Percentiles rank a stretch among this genome's conserved stretches.
Evolutionary conservation across 176 grass and related monocot species (phyloP).

Genomic region (Tillandsia fasciculata): DNA sequence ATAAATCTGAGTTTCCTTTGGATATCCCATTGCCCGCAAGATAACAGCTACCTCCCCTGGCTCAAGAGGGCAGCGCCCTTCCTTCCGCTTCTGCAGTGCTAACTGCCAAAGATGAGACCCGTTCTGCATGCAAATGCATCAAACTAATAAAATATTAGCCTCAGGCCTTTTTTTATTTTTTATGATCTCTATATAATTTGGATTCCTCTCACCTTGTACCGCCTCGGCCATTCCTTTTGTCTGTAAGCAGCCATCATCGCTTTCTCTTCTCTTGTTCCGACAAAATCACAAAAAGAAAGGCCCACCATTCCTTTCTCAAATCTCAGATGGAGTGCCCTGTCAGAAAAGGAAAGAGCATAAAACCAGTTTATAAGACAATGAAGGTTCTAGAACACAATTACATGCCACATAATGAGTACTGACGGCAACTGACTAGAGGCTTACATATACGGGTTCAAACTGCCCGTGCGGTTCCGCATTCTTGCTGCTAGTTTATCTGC

Average conservation of each 20-base stretch:
- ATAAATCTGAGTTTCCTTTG: constrained; percentile 91
- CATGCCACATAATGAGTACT: constrained; percentile 4
- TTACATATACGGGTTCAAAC: constrained; percentile 86
- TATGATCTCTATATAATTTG: constrained; percentile 6
- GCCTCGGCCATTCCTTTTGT: constrained; percentile 87
- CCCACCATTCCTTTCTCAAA: constrained; percentile 99
- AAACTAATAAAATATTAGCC: constrained; percentile 6
- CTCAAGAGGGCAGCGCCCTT: constrained; percentile 90
- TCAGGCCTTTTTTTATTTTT: background rate
- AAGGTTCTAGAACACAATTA: constrained; percentile 14
- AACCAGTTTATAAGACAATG: background rate
- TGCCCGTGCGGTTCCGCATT: constrained; percentile 82
- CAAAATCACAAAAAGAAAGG: constrained; percentile 97
- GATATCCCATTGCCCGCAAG: constrained; percentile 82
- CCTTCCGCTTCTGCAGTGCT: constrained; percentile 92
- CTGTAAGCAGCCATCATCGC: constrained; percentile 91
- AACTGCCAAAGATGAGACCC: constrained; percentile 83
- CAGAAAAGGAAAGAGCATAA: constrained; percentile 18
- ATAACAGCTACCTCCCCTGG: constrained; percentile 90
- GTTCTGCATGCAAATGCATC: constrained; percentile 50
- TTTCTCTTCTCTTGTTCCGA: constrained; percentile 89
- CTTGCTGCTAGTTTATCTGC: constrained; percentile 79
- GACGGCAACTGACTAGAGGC: background rate
- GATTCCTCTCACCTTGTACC: constrained; percentile 59
- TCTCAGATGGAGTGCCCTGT: constrained; percentile 94